Percentiles rank a stretch among this genome's conserved stretches.
phyloP scores from a whole-genome alignment of 2,329 filamentous ascomycete genomes.

The Dothiorella sarmentorum region DNA sequence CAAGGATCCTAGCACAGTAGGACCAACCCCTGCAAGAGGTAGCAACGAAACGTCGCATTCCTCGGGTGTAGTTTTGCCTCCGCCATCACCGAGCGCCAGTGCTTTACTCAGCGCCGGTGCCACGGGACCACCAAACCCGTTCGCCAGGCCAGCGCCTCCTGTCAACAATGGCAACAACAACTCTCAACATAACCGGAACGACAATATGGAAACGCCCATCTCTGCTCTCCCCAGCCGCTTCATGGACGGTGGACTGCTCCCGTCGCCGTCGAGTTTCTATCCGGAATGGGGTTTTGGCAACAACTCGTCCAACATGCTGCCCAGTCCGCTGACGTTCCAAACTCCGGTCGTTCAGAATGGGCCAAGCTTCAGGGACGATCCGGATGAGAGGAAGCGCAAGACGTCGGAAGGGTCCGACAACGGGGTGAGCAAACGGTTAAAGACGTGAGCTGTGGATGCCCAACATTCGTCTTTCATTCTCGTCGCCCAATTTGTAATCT shows the following conservation, averaged over 20 bases:
- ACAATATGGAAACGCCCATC: constrained; percentile 71
- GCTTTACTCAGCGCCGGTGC: constrained; percentile 86
- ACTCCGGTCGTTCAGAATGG: constrained; percentile 62
- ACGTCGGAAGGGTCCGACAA: constrained; percentile 35
- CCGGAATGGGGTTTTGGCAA: constrained; percentile 79
- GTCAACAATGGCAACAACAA: constrained; percentile 46
- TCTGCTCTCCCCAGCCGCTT: constrained; percentile 91
- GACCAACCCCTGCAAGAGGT: constrained; percentile 54
- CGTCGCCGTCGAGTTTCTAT: constrained; percentile 90
- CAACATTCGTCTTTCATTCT: not conserved
- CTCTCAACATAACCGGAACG: constrained; percentile 37
- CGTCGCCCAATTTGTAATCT: not conserved
- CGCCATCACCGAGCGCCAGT: constrained; percentile 85
- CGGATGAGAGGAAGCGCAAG: constrained; percentile 39
- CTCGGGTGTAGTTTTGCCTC: constrained; percentile 76
- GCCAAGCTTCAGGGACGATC: constrained; percentile 42
- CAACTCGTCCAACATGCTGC: constrained; percentile 75
- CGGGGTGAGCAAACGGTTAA: constrained; percentile 34
- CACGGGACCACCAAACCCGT: constrained; percentile 89
- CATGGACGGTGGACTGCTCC: constrained; percentile 80
- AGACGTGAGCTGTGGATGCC: constrained; percentile 26
- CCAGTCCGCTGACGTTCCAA: constrained; percentile 87
- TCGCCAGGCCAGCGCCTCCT: constrained; percentile 80
- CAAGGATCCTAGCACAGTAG: constrained; percentile 60
- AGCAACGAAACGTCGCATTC: constrained; percentile 56